Conservation (phyloP, 1,284 basidiomycete genomes). For the Malassezia arunalokei region DNA sequence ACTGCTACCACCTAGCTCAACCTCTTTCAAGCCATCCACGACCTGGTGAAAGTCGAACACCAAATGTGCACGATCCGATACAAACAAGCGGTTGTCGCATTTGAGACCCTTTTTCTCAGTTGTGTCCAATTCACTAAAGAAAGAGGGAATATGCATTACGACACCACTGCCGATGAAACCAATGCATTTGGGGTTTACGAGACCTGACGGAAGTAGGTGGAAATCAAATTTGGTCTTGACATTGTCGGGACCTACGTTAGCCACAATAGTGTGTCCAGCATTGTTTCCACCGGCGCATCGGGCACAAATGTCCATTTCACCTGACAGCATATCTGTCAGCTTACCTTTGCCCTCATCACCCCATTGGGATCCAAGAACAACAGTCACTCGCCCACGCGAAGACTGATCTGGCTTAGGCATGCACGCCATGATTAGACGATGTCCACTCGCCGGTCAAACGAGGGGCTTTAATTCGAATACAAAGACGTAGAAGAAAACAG, state of each 20-base stretch:
- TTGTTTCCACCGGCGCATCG: slow-evolving; percentile 97
- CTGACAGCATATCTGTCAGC: slow-evolving; percentile 47
- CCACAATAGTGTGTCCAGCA: slow-evolving; percentile 95
- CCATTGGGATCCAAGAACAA: slow-evolving; percentile 44
- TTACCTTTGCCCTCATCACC: slow-evolving; percentile 46
- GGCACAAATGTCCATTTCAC: slow-evolving; percentile 80
- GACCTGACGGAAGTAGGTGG: slow-evolving; percentile 87
- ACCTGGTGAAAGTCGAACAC: slow-evolving; percentile 99
- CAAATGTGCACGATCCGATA: slow-evolving; percentile 90
- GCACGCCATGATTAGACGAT: slow-evolving; percentile 26
- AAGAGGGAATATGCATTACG: slow-evolving; percentile 85
- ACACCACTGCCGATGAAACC: slow-evolving; percentile 88
- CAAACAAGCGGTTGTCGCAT: slow-evolving; percentile 71
- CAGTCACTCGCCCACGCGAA: slow-evolving; percentile 36
- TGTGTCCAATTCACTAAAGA: slow-evolving; percentile 83
- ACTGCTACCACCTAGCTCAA: slow-evolving; percentile 76
- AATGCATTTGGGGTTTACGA: slow-evolving; percentile 75
- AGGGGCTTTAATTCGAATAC: not conserved
- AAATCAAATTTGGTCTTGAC: slow-evolving; percentile 80
- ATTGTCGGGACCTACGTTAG: slow-evolving; percentile 58
- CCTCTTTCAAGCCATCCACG: slow-evolving; percentile 94
- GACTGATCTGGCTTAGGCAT: slow-evolving; percentile 40
- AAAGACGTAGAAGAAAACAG: not conserved
- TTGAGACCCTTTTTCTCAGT: slow-evolving; percentile 71
- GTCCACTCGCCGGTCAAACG: not conserved